Base-by-base conservation (phyloP, 495 filamentous ascomycete genomes). In the Neohortaea acidophila region DNA sequence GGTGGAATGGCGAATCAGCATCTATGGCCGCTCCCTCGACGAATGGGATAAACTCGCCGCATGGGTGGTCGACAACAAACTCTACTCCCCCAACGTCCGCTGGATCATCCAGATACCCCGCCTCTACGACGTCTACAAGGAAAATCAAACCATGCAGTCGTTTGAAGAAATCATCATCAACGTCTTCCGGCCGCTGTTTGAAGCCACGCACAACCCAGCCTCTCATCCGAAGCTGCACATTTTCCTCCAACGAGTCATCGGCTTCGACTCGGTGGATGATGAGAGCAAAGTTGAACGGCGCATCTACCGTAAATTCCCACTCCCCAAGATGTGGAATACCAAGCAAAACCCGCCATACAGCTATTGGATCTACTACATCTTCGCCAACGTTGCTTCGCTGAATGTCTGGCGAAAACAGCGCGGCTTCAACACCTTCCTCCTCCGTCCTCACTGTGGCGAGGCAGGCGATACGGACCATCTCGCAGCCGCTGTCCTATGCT, bases 1-100 rank as follows among this genome's bases (percentile, higher is more conserved):
- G 81, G 91, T 86, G 4, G 89, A 97, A 64, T 97, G 91, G 83
- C 82, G 89, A 13, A 89, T 97, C 39, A 93, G 84, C 10, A 85
- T 97, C 43, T 96, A 97, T 54, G 89, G 89, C 36, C 77, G 82
- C 55, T 76, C 80, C 4, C 61, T 89, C 20, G 79, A 93, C 44
- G 89, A 97, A 58, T 97, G 89, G 89, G 87, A 96, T 55, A 97
- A 92, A 51, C 72, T 97, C 30, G 87, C 89, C 2, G 81, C 82
- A 8, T 97, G 89, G 89, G 89, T 97, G n/a, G 72, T 96, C 13
- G 89, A 97, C 65, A 92, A 97, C 59, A 96, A 94, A 60, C 67
- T 97, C 21, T 87, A 94, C 57, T 93, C 85, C 0, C 89, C 84
- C 48, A 97, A 96, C 57, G 83, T 96, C 24, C 85, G 91, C 36